Evolutionary conservation across 352 stramenopile genomes (phyloP), one percentile per base, ranked within the genome.

Genomic region (Elongisporangium anandrum): DNA sequence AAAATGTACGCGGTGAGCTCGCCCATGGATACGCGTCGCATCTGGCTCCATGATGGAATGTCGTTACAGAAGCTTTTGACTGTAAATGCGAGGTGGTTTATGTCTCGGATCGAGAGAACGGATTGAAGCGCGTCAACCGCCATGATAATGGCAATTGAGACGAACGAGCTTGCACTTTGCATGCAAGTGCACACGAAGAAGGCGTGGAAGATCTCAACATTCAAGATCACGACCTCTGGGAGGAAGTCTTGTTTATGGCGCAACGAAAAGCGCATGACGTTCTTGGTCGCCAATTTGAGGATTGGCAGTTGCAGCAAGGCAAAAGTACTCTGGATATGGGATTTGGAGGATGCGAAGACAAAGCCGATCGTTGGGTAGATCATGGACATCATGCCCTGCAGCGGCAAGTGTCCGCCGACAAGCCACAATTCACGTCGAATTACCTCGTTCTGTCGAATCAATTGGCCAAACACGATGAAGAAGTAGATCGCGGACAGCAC

Each of bases 111-210:
- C 13, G 48, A 51, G 4, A 72, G 16, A 8, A 50, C 23, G 13
- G 56, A 56, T 29, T 72, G 53, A 16, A 53, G n/a, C 1, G 69
- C 60, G 50, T 72, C 61, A 19, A 66, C 56, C 8, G 55, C 15
- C 34, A 69, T 66, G n/a, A 75, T 39, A n/a, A 65, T 10, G 13
- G 57, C 51, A 8, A 58, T 76, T 19, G 59, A 62, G 50, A 64
- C 68, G 7, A 7, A 52, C 2, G 68, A 68, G 1, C 8, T 52
- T 10, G 75, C 63, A 23, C 65, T 78, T 24, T 84, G 72, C 63
- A 81, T 70, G 52, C 75, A 80, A 34, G 63, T 79, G 1, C 68
- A 61, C 23, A 75, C 66, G 54, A 77, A 85, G 1, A 81, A 54
- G 7, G 72, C 67, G 41, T 69, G 75, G 48, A 75, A 79, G 19